A percentile compares a stretch with the other conserved stretches of the same genome.
Evolutionary conservation across 2,329 filamentous ascomycete species (phyloP).

Genomic region (Rasamsonia emersonii): DNA sequence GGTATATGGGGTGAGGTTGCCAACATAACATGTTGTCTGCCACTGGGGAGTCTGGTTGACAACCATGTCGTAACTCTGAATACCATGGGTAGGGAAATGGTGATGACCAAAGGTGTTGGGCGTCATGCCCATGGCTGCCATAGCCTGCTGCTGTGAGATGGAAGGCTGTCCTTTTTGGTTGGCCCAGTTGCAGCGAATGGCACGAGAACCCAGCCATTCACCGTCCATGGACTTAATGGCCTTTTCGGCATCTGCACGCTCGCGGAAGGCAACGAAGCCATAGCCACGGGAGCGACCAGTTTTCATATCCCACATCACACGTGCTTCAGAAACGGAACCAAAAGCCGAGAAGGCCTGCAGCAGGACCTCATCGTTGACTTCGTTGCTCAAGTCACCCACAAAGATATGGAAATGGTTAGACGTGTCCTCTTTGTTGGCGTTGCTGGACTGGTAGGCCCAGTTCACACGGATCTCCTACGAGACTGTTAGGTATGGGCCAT

Average conservation of each 20-base stretch:
- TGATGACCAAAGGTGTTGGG: conserved; percentile 94
- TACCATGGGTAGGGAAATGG: conserved; percentile 92
- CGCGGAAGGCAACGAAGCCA: conserved; percentile 94
- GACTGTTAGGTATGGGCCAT: conserved; percentile 10
- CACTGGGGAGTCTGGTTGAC: conserved; percentile 89
- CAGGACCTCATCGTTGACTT: conserved; percentile 95
- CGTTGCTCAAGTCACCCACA: conserved; percentile 93
- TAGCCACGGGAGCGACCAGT: conserved; percentile 95
- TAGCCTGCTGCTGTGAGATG: conserved; percentile 93
- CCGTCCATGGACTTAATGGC: conserved; percentile 96
- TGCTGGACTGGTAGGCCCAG: conserved; percentile 99
- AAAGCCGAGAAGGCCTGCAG: conserved; percentile 93
- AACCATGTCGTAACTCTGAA: conserved; percentile 97
- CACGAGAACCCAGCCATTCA: conserved; percentile 95
- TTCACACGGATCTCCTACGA: conserved; percentile 92
- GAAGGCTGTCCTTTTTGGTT: conserved; percentile 99
- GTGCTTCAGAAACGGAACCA: conserved; percentile 89
- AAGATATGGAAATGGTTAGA: conserved; percentile 99
- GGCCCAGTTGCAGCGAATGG: conserved; percentile 99
- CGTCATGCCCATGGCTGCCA: conserved; percentile 97
- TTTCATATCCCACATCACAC: conserved; percentile 99
- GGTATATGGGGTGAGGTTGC: conserved; percentile 95
- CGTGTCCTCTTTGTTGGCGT: conserved; percentile 87
- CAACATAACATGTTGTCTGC: conserved; percentile 98
- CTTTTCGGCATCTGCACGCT: conserved; percentile 88